Evolutionary conservation across 2,329 filamentous ascomycete species (phyloP), one percentile per base, ranked within the genome.

Genomic region (Paracorniculantispora psalliotae): DNA sequence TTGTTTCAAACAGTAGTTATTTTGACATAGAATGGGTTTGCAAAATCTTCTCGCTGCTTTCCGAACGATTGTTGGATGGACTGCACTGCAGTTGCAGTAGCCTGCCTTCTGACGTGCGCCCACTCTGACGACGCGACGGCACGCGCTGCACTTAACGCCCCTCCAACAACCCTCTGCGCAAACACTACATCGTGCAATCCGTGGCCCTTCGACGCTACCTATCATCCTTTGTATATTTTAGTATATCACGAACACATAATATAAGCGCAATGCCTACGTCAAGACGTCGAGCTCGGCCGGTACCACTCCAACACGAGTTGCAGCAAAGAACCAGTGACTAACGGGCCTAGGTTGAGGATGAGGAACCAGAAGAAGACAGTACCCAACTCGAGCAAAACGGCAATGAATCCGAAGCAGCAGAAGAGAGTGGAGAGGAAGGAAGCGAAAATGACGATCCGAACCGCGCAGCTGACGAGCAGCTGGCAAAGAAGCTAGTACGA

Each of bases 401-500:
- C 47, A 63, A 67, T 19, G 64, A 62, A 33, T 71, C 63, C n/a
- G 71, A 69, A 46, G 72, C 66, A 4, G 70, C 70, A 35, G 64
- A 69, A 43, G 72, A 72, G 6, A 73, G 73, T 5, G 77, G 73
- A n/a, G 73, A 75, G 3, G 71, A 73, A 4, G 70, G 65, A 1
- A 71, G 73, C 67, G 70, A 72, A 2, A 67, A 71, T 6, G 68
- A 62, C 6, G 60, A 63, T 13, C 66, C 68, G n/a, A 71, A 68
- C 21, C 71, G 70, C n/a, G 75, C 68, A 33, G 76, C 72, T 41
- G 77, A 81, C 37, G 74, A 79, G 4, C 80, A 84, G 63, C 71
- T 86, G 35, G 80, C 83, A 37, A 87, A 86, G 72, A 87, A 86
- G 67, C 71, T 89, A n/a, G 79, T 89, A n/a, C 81, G 86, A 56